A percentile compares a stretch with the other conserved stretches of the same genome.
Conservation (phyloP, 331 rosid species). For the Cydonia oblonga region DNA sequence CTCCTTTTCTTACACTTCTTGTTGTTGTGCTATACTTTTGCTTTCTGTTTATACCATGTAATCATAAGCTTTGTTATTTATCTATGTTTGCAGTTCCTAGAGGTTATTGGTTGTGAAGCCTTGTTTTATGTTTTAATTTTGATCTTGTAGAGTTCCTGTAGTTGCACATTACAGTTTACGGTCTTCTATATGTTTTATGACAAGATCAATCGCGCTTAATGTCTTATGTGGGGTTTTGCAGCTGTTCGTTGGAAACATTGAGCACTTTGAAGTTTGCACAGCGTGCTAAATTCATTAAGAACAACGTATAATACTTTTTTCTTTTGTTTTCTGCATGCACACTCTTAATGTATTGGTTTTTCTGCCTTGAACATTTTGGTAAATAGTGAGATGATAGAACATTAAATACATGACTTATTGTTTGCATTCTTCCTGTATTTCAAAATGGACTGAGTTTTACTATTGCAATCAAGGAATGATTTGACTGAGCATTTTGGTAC, state of each 20-base stretch:
- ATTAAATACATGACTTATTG: neutral
- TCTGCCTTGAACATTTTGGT: neutral
- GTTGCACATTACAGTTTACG: neutral
- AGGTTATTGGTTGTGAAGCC: neutral
- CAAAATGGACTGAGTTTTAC: too few relatives aligned
- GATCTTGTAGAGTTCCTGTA: neutral
- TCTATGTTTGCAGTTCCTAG: neutral
- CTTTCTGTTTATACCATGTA: neutral
- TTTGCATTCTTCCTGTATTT: neutral
- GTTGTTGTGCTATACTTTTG: neutral
- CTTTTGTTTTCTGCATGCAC: neutral
- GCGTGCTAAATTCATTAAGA: slow-evolving; percentile 90
- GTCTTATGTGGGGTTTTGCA: slow-evolving; percentile 34
- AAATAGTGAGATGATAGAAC: neutral
- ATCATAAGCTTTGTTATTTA: neutral
- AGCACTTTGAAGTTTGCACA: slow-evolving; percentile 99
- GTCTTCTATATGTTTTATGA: neutral
- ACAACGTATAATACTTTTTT: slow-evolving; percentile 49
- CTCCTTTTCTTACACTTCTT: neutral
- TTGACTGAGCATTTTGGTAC: neutral
- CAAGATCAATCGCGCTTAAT: neutral
- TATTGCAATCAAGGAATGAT: too few relatives aligned
- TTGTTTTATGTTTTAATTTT: neutral
- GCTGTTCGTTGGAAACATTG: slow-evolving; percentile 88
- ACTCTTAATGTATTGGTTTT: neutral